Percentiles rank a stretch among this genome's conserved stretches.
Evolutionary conservation across 305 asterid species (phyloP).

Genomic region (Solanum hybrid): DNA sequence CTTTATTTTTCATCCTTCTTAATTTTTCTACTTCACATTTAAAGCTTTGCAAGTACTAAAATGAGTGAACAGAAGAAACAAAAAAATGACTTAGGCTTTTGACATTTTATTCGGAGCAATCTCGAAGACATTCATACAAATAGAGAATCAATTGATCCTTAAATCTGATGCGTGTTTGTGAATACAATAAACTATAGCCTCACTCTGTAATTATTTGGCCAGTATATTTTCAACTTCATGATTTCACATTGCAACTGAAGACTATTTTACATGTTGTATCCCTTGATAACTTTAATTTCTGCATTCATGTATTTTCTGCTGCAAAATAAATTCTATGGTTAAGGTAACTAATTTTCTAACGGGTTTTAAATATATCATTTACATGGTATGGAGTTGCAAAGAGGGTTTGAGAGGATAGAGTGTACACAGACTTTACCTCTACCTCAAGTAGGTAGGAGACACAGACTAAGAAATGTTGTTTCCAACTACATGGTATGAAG

Average conservation of each 20-base stretch:
- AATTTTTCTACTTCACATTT: no score
- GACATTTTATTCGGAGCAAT: background rate
- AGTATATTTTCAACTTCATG: no score
- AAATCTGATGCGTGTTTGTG: background rate
- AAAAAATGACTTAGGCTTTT: background rate
- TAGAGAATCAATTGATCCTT: no score
- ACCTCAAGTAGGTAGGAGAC: no score
- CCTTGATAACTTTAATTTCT: background rate
- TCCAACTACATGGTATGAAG: background rate
- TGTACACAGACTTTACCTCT: no score
- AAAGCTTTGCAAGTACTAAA: background rate
- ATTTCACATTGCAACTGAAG: background rate
- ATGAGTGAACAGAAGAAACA: background rate
- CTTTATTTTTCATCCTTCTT: background rate
- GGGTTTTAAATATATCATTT: background rate
- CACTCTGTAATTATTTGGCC: background rate
- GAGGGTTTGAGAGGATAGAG: background rate
- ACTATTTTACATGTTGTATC: background rate
- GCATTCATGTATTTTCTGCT: background rate
- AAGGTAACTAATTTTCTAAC: background rate
- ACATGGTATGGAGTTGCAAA: background rate
- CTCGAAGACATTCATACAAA: background rate
- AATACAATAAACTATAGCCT: background rate
- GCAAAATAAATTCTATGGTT: background rate
- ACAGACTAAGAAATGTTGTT: background rate